Percentiles rank a stretch among this genome's conserved stretches.
phyloP scores from a whole-genome alignment of 192 early-diverging fungal genomes.

The Linnemannia zychae region DNA sequence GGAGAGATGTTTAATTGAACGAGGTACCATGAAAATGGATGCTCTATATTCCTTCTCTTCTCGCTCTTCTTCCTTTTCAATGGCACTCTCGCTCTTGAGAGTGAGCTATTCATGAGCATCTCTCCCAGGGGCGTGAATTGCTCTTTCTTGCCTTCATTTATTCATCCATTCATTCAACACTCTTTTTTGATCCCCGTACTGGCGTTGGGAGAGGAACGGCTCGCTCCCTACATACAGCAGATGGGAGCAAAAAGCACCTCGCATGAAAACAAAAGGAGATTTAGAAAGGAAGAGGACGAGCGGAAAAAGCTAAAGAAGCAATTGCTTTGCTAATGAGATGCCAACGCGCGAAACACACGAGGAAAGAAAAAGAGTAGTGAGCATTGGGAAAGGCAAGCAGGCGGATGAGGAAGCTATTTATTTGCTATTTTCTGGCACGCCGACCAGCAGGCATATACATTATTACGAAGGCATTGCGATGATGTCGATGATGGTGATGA shows the following conservation, averaged over 20 bases:
- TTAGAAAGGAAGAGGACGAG: background rate
- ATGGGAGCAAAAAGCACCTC: background rate
- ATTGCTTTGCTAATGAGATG: slow-evolving; percentile 2
- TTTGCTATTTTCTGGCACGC: no score
- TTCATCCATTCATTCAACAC: background rate
- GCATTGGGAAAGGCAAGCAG: background rate
- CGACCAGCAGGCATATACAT: no score
- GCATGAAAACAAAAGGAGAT: background rate
- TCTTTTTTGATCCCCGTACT: slow-evolving; percentile 7
- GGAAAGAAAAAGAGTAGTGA: background rate
- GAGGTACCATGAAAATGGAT: no score
- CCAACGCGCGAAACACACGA: background rate
- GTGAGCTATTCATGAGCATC: background rate
- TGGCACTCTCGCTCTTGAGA: background rate
- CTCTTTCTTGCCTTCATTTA: background rate
- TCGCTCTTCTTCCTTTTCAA: background rate
- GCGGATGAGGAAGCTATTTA: no score
- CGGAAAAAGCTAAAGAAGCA: background rate
- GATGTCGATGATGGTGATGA: background rate
- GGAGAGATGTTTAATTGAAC: no score
- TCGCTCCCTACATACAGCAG: background rate
- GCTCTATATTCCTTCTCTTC: background rate
- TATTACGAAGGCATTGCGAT: no score
- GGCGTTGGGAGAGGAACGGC: background rate
- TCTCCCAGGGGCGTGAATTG: background rate